A percentile compares a stretch with the other conserved stretches of the same genome.
Evolutionary conservation across 768 basidiomycete genomes (phyloP).

Genomic region (Russula ochroleuca): DNA sequence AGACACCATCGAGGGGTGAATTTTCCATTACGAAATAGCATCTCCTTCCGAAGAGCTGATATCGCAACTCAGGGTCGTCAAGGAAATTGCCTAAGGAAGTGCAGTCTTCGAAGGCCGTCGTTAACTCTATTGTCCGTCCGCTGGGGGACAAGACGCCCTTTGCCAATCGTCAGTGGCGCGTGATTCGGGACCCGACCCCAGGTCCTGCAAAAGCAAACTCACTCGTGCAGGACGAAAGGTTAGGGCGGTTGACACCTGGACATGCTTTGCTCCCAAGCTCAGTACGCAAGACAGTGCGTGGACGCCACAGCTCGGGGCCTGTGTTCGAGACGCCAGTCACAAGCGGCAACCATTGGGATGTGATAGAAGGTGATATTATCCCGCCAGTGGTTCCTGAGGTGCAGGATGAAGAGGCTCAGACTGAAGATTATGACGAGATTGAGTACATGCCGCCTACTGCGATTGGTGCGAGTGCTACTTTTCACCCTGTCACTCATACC

Average conservation of each 20-base stretch:
- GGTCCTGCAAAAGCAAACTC: slow-evolving; percentile 37
- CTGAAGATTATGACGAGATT: slow-evolving; percentile 44
- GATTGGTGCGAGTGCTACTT: slow-evolving; percentile 39
- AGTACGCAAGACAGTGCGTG: slow-evolving; percentile 56
- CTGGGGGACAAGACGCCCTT: slow-evolving; percentile 75
- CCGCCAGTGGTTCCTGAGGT: slow-evolving; percentile 30
- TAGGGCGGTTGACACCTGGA: slow-evolving; percentile 34
- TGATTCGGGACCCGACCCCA: slow-evolving; percentile 28
- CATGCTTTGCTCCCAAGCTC: slow-evolving; percentile 62
- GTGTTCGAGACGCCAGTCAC: slow-evolving; percentile 64
- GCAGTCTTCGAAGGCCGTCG: slow-evolving; percentile 28
- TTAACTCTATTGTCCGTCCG: slow-evolving; percentile 40
- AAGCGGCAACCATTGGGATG: slow-evolving; percentile 70
- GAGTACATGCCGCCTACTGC: slow-evolving; percentile 54
- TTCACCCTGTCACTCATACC: not conserved
- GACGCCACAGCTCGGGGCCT: slow-evolving; percentile 47
- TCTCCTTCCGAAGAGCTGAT: not conserved
- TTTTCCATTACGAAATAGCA: slow-evolving; percentile 31
- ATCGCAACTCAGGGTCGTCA: slow-evolving; percentile 20
- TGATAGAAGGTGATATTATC: slow-evolving; percentile 52
- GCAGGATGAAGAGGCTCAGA: slow-evolving; percentile 26
- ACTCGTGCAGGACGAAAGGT: slow-evolving; percentile 32
- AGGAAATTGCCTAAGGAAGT: slow-evolving; percentile 9
- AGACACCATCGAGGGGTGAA: slow-evolving; percentile 37
- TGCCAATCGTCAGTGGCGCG: slow-evolving; percentile 53